phyloP scores from a whole-genome alignment of 192 early-diverging fungal species.

The Phlyctochytrium arcticum region DNA sequence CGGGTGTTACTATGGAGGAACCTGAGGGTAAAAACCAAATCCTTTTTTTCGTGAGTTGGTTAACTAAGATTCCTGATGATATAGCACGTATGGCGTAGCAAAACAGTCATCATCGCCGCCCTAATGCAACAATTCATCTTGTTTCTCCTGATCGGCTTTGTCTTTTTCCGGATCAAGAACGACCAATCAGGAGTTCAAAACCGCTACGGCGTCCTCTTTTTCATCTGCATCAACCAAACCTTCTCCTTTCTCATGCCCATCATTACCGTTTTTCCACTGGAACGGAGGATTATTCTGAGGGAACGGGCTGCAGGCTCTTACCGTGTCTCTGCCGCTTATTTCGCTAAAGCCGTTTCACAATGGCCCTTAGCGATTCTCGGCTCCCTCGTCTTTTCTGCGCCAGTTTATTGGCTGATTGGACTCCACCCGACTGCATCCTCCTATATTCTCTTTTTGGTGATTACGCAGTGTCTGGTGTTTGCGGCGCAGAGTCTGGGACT shows the following conservation, averaged over 20 bases:
- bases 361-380: conserved; percentile 31
- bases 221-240: conserved; percentile 48
- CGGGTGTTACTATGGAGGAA: conserved; percentile 3
- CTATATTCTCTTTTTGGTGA: conserved; percentile 5
- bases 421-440: neutral
- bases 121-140: conserved; percentile 30
- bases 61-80: conserved; percentile 3
- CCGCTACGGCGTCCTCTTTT: conserved; percentile 57
- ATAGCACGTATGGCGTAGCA: conserved; percentile 2
- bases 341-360: conserved; percentile 58
- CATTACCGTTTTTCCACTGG: conserved; percentile 35
- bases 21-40: conserved; percentile 9
- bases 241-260: conserved; percentile 47
- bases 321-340: conserved; percentile 56
- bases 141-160: conserved; percentile 55
- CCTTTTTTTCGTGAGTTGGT: neutral
- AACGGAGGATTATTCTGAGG: conserved; percentile 54
- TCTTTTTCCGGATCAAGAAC: conserved; percentile 44
- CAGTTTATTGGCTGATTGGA: conserved; percentile 36
- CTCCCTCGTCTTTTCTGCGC: conserved; percentile 22
- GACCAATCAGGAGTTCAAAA: conserved; percentile 58
- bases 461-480: conserved; percentile 8
- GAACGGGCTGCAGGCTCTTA: conserved; percentile 66
- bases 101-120: conserved; percentile 1
- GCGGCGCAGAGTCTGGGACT: conserved; percentile 34